A percentile compares a stretch with the other conserved stretches of the same genome.
Conservation (phyloP, 495 filamentous ascomycete species). For the Trichoderma parareesei region DNA sequence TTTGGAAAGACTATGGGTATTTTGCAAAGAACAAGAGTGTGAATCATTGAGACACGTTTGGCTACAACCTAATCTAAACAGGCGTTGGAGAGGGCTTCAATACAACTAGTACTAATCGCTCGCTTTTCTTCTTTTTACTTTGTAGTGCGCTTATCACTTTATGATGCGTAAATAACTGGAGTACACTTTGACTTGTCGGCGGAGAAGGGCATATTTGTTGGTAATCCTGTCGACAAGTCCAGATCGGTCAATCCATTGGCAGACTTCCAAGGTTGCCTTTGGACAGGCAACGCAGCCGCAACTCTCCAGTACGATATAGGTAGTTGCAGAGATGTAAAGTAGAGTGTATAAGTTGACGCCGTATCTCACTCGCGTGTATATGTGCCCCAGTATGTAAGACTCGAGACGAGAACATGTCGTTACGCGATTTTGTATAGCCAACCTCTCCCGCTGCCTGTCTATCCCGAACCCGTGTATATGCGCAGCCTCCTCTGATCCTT, state of each 20-base stretch:
- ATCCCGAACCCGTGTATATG: background rate
- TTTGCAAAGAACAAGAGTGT: slow-evolving; percentile 1
- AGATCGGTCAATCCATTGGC: too few relatives aligned
- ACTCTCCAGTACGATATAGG: too few relatives aligned
- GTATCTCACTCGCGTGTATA: background rate
- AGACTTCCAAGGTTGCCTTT: too few relatives aligned
- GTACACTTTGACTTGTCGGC: too few relatives aligned
- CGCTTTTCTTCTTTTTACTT: background rate
- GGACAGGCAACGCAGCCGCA: too few relatives aligned
- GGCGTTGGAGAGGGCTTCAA: slow-evolving; percentile 8
- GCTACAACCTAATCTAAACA: background rate
- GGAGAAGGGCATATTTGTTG: background rate
- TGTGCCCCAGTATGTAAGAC: background rate
- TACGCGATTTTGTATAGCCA: background rate
- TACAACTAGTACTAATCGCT: slow-evolving; percentile 4
- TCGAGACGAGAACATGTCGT: background rate
- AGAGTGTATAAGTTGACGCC: background rate
- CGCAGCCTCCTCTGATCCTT: background rate
- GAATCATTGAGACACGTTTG: background rate
- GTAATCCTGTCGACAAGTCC: too few relatives aligned
- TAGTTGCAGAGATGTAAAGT: too few relatives aligned
- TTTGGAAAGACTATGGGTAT: slow-evolving; percentile 1
- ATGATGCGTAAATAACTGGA: background rate
- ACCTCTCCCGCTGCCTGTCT: background rate
- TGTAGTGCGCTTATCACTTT: background rate